These are phyloP conservation scores for Clavispora fructus DNA, from an alignment of 805 yeast genomes.

Conservation along the genomic window DNA sequence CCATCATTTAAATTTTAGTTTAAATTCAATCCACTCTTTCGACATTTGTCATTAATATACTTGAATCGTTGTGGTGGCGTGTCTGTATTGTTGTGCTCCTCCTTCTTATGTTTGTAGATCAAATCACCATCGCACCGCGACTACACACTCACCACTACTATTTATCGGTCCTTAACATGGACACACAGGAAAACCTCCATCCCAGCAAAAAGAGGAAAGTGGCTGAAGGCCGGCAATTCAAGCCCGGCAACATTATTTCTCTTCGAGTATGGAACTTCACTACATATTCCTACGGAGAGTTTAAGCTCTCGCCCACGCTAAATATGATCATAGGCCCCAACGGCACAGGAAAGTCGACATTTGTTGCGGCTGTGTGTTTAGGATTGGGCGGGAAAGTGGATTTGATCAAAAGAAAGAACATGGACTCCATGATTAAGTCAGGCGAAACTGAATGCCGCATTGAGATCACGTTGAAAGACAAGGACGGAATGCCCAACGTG, in stretches of 20 bases:
- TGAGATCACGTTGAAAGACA: slow-evolving; percentile 46
- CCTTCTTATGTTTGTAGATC: neutral
- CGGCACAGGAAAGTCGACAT: slow-evolving; percentile 92
- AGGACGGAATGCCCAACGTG: slow-evolving; percentile 26
- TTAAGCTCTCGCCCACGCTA: slow-evolving; percentile 71
- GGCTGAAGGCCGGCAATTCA: slow-evolving; percentile 2
- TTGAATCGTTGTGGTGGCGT: no score
- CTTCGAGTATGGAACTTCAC: slow-evolving; percentile 59
- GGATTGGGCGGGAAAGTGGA: slow-evolving; percentile 81
- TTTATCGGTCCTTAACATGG: neutral
- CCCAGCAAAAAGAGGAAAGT: slow-evolving; percentile 2
- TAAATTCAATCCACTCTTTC: no score
- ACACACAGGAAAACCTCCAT: neutral
- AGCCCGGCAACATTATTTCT: slow-evolving; percentile 46
- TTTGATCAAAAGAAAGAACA: slow-evolving; percentile 61
- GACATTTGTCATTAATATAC: no score
- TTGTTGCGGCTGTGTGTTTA: slow-evolving; percentile 87
- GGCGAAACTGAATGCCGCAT: slow-evolving; percentile 47
- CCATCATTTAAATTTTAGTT: no score
- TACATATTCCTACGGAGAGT: slow-evolving; percentile 65
- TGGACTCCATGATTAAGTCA: slow-evolving; percentile 67
- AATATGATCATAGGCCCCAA: slow-evolving; percentile 95
- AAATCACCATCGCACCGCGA: neutral
- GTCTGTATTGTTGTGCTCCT: neutral
- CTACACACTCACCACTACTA: neutral